Evolutionary conservation across 257 asterid species (phyloP), one percentile per base, ranked within the genome.

Genomic region (Dorcoceras hygrometricum): DNA sequence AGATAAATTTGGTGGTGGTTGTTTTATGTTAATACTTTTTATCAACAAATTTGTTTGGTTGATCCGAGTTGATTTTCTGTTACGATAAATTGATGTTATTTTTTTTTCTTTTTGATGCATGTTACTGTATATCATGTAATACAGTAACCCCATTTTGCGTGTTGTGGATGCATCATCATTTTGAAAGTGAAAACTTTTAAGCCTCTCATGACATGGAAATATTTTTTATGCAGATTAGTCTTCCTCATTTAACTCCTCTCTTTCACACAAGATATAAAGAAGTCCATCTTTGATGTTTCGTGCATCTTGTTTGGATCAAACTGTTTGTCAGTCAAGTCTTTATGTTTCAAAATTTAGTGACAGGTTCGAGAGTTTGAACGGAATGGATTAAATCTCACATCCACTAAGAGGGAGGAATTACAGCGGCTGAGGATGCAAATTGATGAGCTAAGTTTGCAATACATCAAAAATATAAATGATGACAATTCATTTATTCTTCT

Each of bases 341-440:
- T 83, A 77, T 80, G 73, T 34, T 72, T 74, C 69, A 75, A 77
- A 71, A 69, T 85, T 78, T 84, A 86, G 91, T 93, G 96, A 93
- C 98, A 93, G 99, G 88, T 93, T 83, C 82, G 77, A 80, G 97
- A 93, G 71, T 93, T 88, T 81, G 99, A 88, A 80, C 82, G 95
- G 81, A 90, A 86, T 66, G 99, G 99, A 50, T 75, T 88, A 74
- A 82, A 87, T 79, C 91, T 93, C 55, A 83, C 96, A 53, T 81
- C 86, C 72, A 81, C 92, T 56, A 90, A 93, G 87, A 90, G 89
- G 80, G 92, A 82, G 69, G 97, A 90, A 70, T 81, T 86, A 78
- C 86, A 90, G 77, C 95, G 95, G 63, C 69, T 90, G 81, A 85
- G 73, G 80, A 69, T 69, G 70, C 89, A 86, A 72, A 82, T 93